phyloP scores from a whole-genome alignment of 2,329 filamentous ascomycete genomes.

The Dothiorella sarmentorum region DNA sequence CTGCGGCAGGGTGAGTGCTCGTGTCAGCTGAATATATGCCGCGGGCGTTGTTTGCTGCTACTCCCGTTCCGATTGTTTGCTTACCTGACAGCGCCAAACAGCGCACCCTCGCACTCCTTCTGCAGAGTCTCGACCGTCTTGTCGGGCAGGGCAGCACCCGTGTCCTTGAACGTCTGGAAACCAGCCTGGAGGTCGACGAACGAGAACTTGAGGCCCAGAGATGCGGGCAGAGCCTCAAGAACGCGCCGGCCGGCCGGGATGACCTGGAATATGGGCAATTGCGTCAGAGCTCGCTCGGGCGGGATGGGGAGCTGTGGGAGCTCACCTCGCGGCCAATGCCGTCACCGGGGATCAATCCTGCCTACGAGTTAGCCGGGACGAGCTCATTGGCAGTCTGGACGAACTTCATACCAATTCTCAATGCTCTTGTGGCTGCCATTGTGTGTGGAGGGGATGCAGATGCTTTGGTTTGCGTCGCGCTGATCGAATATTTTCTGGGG shows the following conservation, averaged over 20 bases:
- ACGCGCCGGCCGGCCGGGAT: constrained; percentile 89
- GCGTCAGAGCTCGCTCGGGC: neutral
- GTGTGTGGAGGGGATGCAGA: constrained; percentile 2
- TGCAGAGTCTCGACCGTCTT: constrained; percentile 85
- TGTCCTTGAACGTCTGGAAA: constrained; percentile 89
- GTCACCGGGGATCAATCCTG: constrained; percentile 94
- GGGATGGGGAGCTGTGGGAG: neutral
- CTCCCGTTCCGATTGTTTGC: neutral
- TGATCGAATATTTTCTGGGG: constrained; percentile 18
- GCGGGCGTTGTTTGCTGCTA: neutral
- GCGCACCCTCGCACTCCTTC: constrained; percentile 88
- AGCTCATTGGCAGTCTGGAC: neutral
- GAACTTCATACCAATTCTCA: constrained; percentile 20
- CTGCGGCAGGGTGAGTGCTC: constrained; percentile 34
- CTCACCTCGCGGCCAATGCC: constrained; percentile 87
- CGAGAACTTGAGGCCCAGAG: constrained; percentile 87
- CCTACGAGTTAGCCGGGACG: neutral
- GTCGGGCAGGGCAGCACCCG: constrained; percentile 82
- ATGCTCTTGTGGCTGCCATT: constrained; percentile 20
- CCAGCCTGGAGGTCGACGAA: constrained; percentile 92
- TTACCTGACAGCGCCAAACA: constrained; percentile 88
- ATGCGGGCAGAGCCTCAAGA: constrained; percentile 88
- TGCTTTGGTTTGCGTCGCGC: neutral
- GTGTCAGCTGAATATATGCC: neutral
- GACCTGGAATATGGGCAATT: constrained; percentile 38